phyloP scores from a whole-genome alignment of 495 filamentous ascomycete species.

The Tuber borchii region DNA sequence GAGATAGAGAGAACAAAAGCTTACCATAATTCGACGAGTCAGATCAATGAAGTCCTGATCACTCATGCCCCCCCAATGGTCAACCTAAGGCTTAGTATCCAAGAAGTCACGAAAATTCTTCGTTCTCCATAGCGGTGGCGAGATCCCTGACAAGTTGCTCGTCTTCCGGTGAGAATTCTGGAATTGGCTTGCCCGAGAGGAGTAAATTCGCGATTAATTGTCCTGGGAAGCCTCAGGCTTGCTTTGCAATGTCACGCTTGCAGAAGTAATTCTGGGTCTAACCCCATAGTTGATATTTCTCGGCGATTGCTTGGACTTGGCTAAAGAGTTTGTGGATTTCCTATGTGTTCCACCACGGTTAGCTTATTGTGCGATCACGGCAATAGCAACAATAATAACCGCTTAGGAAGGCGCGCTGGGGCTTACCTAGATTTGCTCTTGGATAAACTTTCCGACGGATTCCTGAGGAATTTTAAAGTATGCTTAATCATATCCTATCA shows the following conservation, averaged over 20 bases:
- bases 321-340: not conserved
- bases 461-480: no score
- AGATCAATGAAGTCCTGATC: conserved; percentile 17
- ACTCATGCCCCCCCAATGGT: no score
- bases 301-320: not conserved
- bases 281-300: not conserved
- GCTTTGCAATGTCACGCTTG: not conserved
- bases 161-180: not conserved
- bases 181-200: not conserved
- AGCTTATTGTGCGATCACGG: no score
- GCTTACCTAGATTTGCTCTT: no score
- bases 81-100: conserved; percentile 30
- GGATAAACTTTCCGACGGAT: no score
- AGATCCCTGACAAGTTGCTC: conserved; percentile 18
- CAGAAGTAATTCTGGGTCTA: not conserved
- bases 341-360: no score
- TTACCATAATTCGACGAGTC: conserved; percentile 1
- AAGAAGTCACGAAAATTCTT: conserved; percentile 18
- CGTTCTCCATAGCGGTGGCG: conserved; percentile 17
- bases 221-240: not conserved
- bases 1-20: not conserved
- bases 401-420: no score
- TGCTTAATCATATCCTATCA: no score
- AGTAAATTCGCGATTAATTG: not conserved
- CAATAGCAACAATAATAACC: no score